Evolutionary conservation across 306 rosid species (phyloP), one percentile per base, ranked within the genome.

Genomic region (Dryas drummondii): DNA sequence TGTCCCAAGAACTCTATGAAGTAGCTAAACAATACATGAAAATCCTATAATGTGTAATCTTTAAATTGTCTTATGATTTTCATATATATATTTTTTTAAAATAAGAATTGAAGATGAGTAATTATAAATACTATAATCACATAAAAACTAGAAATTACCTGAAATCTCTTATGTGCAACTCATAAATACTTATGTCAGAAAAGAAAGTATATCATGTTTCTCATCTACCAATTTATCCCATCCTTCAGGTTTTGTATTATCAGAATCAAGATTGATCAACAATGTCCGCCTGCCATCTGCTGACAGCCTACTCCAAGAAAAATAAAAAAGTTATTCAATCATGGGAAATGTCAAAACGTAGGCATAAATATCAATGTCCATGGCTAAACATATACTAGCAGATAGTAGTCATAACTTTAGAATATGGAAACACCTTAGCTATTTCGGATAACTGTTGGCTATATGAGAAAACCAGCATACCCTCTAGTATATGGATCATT

Each of bases 401-500:
- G 54, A 76, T 45, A 55, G 53, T 44, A 52, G 41, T 13, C 19
- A 41, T 74, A 79, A 77, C 41, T 72, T 58, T n/a, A 27, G 64
- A 76, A 72, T 78, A 61, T 10, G 72, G 77, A 80, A 57, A 82
- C 71, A 77, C 81, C 76, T 58, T 76, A 72, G 68, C 66, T 57
- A 75, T 64, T 78, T 22, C 22, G 22, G 37, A 32, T 32, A 32
- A 32, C 37, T 32, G 37, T 81, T 37, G 48, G 70, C 69, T 70
- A 85, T 75, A 45, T 78, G 75, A 67, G 74, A 50, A 73, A 68
- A 74, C 68, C 59, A 8, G 81, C 89, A 68, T 94, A 94, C 97
- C 99, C 97, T 94, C 97, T 87, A 57, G 97, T 87, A 73, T 94
- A 94, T 26, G 99, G 97, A 90, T 94, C 99, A 69, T 87, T 94